Base-by-base conservation (phyloP, 1,284 basidiomycete genomes). In the Volvariella volvacea region DNA sequence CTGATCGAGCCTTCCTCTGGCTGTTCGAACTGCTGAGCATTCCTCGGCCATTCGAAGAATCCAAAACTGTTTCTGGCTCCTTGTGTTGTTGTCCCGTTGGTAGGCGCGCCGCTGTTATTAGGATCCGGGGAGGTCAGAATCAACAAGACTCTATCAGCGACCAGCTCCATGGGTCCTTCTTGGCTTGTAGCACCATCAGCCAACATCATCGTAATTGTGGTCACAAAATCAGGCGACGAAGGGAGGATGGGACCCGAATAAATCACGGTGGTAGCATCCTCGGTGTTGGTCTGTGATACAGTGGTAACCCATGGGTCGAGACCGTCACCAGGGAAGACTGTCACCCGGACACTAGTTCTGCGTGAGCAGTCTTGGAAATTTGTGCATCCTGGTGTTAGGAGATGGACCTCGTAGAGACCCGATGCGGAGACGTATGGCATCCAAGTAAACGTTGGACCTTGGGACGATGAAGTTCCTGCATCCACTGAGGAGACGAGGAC, bases 381-480 rank as follows among this genome's bases (percentile, higher is more conserved):
- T 2, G 68, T 66, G 65, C 95, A 99, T 9, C 94, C 94, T 0
- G 95, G 95, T 19, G 95, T 76, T 47, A 88, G 74, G 45, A 98
- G 61, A 63, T 83, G 87, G 53, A 97, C 74, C 39, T 88, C 77
- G 63, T 99, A 99, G 50, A 80, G 69, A 31, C 92, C 96, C 1
- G 88, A 78, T 15, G 88, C 84, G 0, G 89, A 89, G 17, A 98
- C 85, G 57, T 91, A 92, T 0, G 94, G 91, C 62, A 81, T 76
- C 82, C 92, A 97, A 0, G 88, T 93, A 57, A 96, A 80, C 32
- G 78, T 82, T 8, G 92, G 89, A 14, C 76, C 75, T 34, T 75
- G 61, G 0, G 76, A 59, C 2, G 79, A 49, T 2, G 82, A 58
- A 2, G 83, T 84, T 16, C 79, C 82, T 34, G 87, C 82, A 34